These are phyloP conservation scores for Thermomucor indicae-seudaticae DNA, from an alignment of 371 early-diverging fungal genomes.

Conservation along the genomic window DNA sequence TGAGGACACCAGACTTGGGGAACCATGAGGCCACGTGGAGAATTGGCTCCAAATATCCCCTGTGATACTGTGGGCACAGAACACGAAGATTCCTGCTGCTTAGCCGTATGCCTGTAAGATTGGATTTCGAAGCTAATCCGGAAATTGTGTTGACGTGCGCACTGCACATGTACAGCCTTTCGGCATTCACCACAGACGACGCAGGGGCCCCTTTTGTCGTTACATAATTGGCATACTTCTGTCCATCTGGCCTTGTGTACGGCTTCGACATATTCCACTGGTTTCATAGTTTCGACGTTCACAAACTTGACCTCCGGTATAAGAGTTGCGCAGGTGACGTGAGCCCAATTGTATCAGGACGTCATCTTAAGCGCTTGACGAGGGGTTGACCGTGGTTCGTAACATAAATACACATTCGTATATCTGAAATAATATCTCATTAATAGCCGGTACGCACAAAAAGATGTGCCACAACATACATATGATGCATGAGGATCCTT, in stretches of 20 bases:
- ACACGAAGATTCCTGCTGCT: too few relatives aligned
- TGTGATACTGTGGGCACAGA: too few relatives aligned
- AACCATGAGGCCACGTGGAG: too few relatives aligned
- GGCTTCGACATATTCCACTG: conserved; percentile 70
- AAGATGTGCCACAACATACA: conserved; percentile 15
- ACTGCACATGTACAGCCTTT: conserved; percentile 39
- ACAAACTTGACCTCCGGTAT: conserved; percentile 75
- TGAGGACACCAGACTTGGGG: not conserved
- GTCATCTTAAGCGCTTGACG: conserved; percentile 83
- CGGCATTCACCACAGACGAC: conserved; percentile 38
- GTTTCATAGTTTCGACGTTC: conserved; percentile 62
- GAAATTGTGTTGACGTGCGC: conserved; percentile 43
- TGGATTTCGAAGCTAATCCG: conserved; percentile 40
- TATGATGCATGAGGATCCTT: conserved; percentile 56
- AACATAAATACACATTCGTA: conserved; percentile 65
- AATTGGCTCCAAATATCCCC: too few relatives aligned
- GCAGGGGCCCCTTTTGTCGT: conserved; percentile 34
- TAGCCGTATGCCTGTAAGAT: not conserved
- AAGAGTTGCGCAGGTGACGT: conserved; percentile 86
- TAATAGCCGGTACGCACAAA: not conserved
- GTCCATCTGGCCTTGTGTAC: conserved; percentile 66
- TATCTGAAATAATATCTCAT: conserved; percentile 17
- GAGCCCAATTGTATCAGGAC: conserved; percentile 87
- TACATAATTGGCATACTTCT: conserved; percentile 47
- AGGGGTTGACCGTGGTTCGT: conserved; percentile 22